Conservation (phyloP, 495 filamentous ascomycete species). For the Hyaloscypha finlandica region DNA sequence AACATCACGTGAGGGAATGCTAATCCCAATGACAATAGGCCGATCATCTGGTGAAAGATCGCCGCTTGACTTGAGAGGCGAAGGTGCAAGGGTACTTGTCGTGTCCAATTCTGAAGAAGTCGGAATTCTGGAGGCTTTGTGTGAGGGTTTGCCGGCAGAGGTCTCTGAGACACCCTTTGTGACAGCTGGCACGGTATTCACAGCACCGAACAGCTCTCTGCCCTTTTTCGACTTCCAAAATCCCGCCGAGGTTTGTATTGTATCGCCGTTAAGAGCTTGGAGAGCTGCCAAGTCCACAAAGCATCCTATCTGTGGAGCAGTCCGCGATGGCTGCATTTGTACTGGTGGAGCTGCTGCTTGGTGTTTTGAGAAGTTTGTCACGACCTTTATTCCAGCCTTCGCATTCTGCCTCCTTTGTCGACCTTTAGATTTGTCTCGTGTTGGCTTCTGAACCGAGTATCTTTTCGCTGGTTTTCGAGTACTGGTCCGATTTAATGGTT, state of each 20-base stretch:
- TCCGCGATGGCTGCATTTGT: constrained; percentile 19
- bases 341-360: constrained; percentile 14
- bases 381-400: constrained; percentile 63
- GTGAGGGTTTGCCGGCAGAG: background rate
- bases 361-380: constrained; percentile 45
- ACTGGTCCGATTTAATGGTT: constrained; percentile 12
- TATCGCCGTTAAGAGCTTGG: constrained; percentile 47
- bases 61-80: constrained; percentile 31
- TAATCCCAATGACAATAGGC: constrained; percentile 78
- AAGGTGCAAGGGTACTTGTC: constrained; percentile 26
- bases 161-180: background rate
- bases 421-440: constrained; percentile 46
- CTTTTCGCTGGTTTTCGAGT: constrained; percentile 24
- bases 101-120: background rate
- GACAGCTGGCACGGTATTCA: background rate
- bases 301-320: constrained; percentile 32
- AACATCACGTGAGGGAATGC: constrained; percentile 62
- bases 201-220: constrained; percentile 7
- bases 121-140: constrained; percentile 27
- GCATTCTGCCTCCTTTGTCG: constrained; percentile 57
- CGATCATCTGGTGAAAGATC: constrained; percentile 76
- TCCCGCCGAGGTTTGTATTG: constrained; percentile 27
- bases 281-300: constrained; percentile 54
- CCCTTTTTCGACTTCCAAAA: constrained; percentile 33
- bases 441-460: constrained; percentile 40